phyloP scores from a whole-genome alignment of 352 stramenopile species.

The Phytophthora sojae region DNA sequence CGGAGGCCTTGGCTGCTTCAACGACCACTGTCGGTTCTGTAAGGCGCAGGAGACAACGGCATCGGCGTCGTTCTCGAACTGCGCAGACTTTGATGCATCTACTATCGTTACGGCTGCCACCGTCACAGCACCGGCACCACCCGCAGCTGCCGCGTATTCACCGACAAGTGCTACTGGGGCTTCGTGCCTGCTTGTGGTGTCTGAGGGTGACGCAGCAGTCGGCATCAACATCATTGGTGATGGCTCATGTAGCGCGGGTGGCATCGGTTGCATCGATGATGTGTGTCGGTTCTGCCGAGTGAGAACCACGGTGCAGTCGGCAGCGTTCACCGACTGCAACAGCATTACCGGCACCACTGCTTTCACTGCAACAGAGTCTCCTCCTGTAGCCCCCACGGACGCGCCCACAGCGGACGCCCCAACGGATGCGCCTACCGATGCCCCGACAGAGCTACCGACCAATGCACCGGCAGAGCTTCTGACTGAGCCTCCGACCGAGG shows the following conservation, averaged over 20 bases:
- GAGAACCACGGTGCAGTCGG: slow-evolving; percentile 40
- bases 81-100: slow-evolving; percentile 15
- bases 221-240: slow-evolving; percentile 44
- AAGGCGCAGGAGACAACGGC: slow-evolving; percentile 39
- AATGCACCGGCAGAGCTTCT: slow-evolving; percentile 1
- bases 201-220: slow-evolving; percentile 27
- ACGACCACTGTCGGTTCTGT: slow-evolving; percentile 52
- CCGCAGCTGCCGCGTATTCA: neutral
- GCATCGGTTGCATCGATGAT: slow-evolving; percentile 46
- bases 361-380: neutral
- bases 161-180: neutral
- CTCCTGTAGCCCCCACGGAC: neutral
- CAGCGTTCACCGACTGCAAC: slow-evolving; percentile 29
- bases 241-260: slow-evolving; percentile 30
- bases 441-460: slow-evolving; percentile 4
- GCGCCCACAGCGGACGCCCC: neutral
- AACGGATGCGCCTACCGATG: neutral
- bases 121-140: slow-evolving; percentile 9
- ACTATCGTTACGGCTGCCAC: slow-evolving; percentile 26
- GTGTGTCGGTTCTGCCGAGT: slow-evolving; percentile 50
- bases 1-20: slow-evolving; percentile 52
- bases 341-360: slow-evolving; percentile 10
- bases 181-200: neutral
- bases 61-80: slow-evolving; percentile 34
- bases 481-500: slow-evolving; percentile 1